These are phyloP conservation scores for Tribonema minus DNA, from an alignment of 108 stramenopile species.

Conservation along the genomic window DNA sequence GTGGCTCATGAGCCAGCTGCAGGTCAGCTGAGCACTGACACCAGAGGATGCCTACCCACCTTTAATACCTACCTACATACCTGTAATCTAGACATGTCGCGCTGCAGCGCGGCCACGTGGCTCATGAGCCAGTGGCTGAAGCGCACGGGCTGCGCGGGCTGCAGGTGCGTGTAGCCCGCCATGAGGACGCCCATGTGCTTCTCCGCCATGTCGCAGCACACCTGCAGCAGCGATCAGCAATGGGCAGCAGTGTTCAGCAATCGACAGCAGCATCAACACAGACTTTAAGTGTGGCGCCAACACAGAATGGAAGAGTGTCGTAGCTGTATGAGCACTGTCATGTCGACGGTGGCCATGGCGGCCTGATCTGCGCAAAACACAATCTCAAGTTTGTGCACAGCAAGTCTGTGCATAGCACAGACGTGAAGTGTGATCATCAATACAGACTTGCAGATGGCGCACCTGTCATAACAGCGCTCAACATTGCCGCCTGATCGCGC, in stretches of 20 bases:
- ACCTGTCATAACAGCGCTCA: too few relatives aligned
- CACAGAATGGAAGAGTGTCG: neutral
- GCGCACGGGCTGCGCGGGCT: constrained; percentile 93
- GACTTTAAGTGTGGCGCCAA: neutral
- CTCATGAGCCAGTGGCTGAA: constrained; percentile 94
- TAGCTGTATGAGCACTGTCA: constrained; percentile 1
- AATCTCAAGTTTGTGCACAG: too few relatives aligned
- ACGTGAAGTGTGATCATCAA: too few relatives aligned
- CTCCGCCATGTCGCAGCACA: constrained; percentile 62
- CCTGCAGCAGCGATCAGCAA: constrained; percentile 58
- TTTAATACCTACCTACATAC: neutral
- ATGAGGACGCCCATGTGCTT: constrained; percentile 85
- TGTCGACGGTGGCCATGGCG: constrained; percentile 20
- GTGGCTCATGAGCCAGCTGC: constrained; percentile 61
- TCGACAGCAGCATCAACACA: neutral
- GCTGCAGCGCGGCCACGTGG: constrained; percentile 78
- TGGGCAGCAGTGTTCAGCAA: neutral
- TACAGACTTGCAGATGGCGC: too few relatives aligned
- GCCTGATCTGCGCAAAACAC: too few relatives aligned
- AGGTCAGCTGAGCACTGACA: neutral
- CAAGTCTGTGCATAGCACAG: too few relatives aligned
- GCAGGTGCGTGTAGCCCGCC: constrained; percentile 98
- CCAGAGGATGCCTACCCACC: neutral
- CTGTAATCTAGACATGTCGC: constrained; percentile 82
- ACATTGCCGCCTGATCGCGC: too few relatives aligned